A percentile compares a stretch with the other conserved stretches of the same genome.
Conservation (phyloP, 345 rosid species). For the Kandelia obovata region DNA sequence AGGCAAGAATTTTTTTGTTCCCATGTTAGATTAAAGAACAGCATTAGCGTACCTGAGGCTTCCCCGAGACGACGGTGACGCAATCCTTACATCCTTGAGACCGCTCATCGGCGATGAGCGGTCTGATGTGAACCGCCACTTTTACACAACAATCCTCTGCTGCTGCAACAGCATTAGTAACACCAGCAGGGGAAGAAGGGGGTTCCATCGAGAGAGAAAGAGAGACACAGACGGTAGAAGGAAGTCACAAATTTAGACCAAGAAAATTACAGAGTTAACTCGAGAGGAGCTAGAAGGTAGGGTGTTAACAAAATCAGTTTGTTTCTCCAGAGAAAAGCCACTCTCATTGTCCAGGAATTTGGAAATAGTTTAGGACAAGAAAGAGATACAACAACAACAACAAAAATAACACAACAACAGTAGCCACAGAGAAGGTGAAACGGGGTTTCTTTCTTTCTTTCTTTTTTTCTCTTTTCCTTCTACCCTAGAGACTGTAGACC, state of each 20-base stretch:
- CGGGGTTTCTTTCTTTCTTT: not conserved
- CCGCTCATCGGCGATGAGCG: constrained; percentile 86
- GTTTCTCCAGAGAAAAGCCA: constrained; percentile 14
- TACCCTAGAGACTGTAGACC: too few species aligned
- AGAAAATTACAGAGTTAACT: not conserved
- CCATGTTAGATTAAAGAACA: constrained; percentile 17
- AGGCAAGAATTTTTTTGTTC: not conserved
- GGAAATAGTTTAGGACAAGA: constrained; percentile 32
- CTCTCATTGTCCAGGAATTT: constrained; percentile 31
- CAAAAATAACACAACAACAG: constrained; percentile 1
- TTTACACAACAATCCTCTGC: constrained; percentile 90
- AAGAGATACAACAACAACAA: constrained; percentile 35
- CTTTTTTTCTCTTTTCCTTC: too few species aligned
- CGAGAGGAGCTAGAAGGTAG: not conserved
- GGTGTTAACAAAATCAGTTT: constrained; percentile 14
- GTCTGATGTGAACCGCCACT: constrained; percentile 96
- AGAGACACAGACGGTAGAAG: not conserved
- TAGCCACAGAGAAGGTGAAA: not conserved
- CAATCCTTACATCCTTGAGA: constrained; percentile 96
- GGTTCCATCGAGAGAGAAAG: constrained; percentile 22
- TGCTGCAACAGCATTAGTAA: constrained; percentile 34
- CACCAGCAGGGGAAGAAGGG: constrained; percentile 25
- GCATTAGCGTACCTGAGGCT: constrained; percentile 75
- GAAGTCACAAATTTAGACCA: not conserved
- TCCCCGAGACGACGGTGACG: constrained; percentile 75